Evolutionary conservation across 1,139 yeast genomes (phyloP), one percentile per base, ranked within the genome.

Genomic region (Yamadazyma jaroonii): DNA sequence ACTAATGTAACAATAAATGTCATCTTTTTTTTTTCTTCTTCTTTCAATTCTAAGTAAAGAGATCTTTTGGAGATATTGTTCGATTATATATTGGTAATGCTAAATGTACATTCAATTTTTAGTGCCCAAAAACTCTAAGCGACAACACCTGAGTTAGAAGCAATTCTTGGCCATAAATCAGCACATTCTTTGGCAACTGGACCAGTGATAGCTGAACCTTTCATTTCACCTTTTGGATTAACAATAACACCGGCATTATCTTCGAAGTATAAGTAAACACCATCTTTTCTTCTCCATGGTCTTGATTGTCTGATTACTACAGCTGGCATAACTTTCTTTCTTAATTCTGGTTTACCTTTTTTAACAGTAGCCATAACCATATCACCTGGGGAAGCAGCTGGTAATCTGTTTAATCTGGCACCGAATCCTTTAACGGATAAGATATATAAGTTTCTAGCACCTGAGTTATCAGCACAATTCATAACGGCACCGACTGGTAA

Each of bases 171-270:
- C 99, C 99, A 94, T 75, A 94, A 86, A 72, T 94, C 99, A 72
- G 99, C 98, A 81, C 98, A 92, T 81, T 94, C 99, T 82, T 92
- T 94, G 74, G 97, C 98, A 68, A 94, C 99, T 64, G 99, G 98
- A 75, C 99, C 99, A 67, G 98, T 94, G 72, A 94, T 92, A 67
- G 98, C 98, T 59, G 98, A 94, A 77, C 99, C 99, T 84, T 94
- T 94, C 98, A 94, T 94, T 79, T 94, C 99, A 81, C 99, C 99
- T 92, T 94, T 94, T 71, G 99, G 98, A 80, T 94, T 94, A 71
- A 92, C 98, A 68, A 94, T 94, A 74, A 94, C 99, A 84, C 99
- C 99, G 56, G 99, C 99, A 70, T 94, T 94, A 79, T 94, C 99
- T 84, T 94, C 99, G 64, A 94, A 94, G 90, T 94, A 94, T 73